Base-by-base conservation (phyloP, 768 basidiomycete species). In the Nevesoporus exiguus region DNA sequence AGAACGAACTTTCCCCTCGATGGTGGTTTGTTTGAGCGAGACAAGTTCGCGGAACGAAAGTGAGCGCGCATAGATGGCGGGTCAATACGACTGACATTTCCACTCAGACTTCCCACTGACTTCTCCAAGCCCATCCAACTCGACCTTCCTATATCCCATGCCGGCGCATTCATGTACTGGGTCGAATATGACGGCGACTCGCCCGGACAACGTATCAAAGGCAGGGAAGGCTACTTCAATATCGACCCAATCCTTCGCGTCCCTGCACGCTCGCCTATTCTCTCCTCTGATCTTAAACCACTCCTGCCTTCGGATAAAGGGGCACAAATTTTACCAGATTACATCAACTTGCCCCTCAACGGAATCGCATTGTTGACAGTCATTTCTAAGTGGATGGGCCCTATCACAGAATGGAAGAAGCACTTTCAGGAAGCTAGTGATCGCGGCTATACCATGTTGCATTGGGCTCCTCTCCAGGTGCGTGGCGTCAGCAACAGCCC, bases 381-480 rank as follows among this genome's bases (percentile, higher is more conserved):
- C 36, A 85, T 99, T 42, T 96, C 94, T 2, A 99, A 99, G 70
- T 99, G 97, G 97, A 97, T 98, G 92, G 96, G 95, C 2, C 80
- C 87, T 1, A 71, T 92, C 33, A 70, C 75, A 11, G 76, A 85
- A 29, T 98, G 97, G 97, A 77, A 73, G 41, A 77, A 78, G 3
- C 84, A 91, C 66, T 90, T 97, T 60, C 77, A 80, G 46, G 93
- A 95, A 71, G 90, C 93, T 11, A 82, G 85, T 49, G 80, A 90
- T 49, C 78, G 96, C 45, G 96, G 97, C 1, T 99, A 99, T 76
- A 99, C 95, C 48, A 97, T 98, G 93, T 75, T 99, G 40, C 97
- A 99, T 66, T 99, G 89, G 77, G 90, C 96, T 0, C 97, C 97
- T 0, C 75, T 99, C 7, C 96, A 99, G 71, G 87, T 90, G 67